These are phyloP conservation scores for Schoenoplectus triqueter DNA, from an alignment of 202 grass and related monocot species.

Conservation along the genomic window DNA sequence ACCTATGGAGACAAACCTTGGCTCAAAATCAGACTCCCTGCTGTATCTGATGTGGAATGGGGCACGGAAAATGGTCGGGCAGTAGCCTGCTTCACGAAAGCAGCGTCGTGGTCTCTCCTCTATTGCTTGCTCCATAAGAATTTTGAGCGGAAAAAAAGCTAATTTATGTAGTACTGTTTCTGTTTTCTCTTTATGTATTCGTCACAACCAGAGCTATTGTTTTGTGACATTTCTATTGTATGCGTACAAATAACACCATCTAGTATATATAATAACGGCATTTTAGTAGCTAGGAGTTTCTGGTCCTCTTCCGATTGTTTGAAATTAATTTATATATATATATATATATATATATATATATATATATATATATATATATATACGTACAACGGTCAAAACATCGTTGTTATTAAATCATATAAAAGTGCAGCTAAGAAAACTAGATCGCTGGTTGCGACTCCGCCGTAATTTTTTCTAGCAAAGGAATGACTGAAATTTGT, in stretches of 20 bases:
- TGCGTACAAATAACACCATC: too few relatives aligned
- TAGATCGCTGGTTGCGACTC: too few relatives aligned
- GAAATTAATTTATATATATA: neutral
- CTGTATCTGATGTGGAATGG: constrained; percentile 51
- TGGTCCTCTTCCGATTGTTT: neutral
- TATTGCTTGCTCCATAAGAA: neutral
- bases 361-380: neutral
- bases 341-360: neutral
- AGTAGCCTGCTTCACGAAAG: constrained; percentile 46
- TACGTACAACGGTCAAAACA: neutral
- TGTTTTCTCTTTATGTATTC: too few relatives aligned
- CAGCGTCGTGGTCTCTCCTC: neutral
- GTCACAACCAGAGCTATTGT: too few relatives aligned
- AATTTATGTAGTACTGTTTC: too few relatives aligned
- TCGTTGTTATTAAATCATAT: too few relatives aligned
- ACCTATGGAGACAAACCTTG: constrained; percentile 56
- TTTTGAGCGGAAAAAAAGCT: neutral
- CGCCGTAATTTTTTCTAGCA: too few relatives aligned
- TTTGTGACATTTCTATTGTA: too few relatives aligned
- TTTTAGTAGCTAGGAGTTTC: neutral
- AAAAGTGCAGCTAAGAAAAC: too few relatives aligned
- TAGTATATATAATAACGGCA: neutral
- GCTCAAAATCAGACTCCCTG: constrained; percentile 55
- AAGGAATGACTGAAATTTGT: too few relatives aligned
- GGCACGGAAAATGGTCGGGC: constrained; percentile 54